phyloP scores from a whole-genome alignment of 306 rosid species.

The Rosa chinensis region DNA sequence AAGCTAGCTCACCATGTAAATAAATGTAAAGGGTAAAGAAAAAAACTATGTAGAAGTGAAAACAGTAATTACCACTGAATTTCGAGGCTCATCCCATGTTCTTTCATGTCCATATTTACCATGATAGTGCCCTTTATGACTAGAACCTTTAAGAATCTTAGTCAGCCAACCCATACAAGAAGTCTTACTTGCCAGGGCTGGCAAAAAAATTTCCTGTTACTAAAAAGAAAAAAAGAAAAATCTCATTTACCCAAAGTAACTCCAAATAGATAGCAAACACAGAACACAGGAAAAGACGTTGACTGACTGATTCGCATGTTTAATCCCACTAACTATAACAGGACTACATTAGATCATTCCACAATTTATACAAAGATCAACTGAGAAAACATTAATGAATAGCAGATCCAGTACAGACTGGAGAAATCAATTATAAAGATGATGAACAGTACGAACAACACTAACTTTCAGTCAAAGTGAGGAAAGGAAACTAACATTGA shows the following conservation, averaged over 20 bases:
- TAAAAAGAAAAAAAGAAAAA: constrained; percentile 11
- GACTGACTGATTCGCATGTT: not conserved
- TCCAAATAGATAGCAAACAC: constrained; percentile 20
- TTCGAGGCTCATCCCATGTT: constrained; percentile 50
- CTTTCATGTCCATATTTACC: constrained; percentile 53
- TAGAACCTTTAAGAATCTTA: constrained; percentile 67
- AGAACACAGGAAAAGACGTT: constrained; percentile 11
- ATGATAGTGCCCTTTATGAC: constrained; percentile 50
- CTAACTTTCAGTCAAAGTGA: not conserved
- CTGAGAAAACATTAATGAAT: not conserved
- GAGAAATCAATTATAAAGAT: not conserved
- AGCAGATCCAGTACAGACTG: not conserved
- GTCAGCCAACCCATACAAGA: constrained; percentile 75
- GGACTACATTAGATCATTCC: not conserved
- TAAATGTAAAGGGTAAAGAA: constrained; percentile 1
- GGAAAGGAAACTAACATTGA: not conserved
- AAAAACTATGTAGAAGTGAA: constrained; percentile 22
- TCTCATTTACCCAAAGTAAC: constrained; percentile 8
- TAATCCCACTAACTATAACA: not conserved
- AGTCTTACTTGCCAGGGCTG: constrained; percentile 28
- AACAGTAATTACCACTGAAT: constrained; percentile 55
- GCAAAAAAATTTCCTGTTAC: constrained; percentile 40
- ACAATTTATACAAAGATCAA: not conserved
- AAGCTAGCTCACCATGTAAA: constrained; percentile 14
- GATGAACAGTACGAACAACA: not conserved